Conservation (phyloP, 495 filamentous ascomycete species). For the Penicillium macrosclerotiorum region DNA sequence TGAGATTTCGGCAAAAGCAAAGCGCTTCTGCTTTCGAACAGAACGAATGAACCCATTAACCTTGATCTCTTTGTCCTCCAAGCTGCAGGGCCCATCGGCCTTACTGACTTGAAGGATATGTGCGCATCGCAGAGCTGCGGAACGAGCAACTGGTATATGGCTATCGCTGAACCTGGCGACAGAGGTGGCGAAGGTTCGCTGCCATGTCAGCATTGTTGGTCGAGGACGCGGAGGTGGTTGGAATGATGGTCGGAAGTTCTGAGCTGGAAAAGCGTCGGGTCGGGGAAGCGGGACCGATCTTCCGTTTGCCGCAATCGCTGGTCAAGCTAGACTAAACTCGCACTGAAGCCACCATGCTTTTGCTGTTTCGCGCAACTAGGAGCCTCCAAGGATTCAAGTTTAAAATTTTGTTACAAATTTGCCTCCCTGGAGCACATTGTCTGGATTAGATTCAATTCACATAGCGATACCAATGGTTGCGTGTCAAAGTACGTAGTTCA, state of each 20-base stretch:
- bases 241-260: conserved; percentile 20
- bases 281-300: neutral
- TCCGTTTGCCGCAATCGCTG: neutral
- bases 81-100: conserved; percentile 22
- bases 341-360: too few relatives aligned
- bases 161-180: conserved; percentile 31
- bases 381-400: too few relatives aligned
- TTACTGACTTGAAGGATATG: conserved; percentile 37
- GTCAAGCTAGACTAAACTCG: too few relatives aligned
- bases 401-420: too few relatives aligned
- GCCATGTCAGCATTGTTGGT: conserved; percentile 46
- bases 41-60: conserved; percentile 81
- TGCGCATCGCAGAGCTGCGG: conserved; percentile 33
- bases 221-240: conserved; percentile 13
- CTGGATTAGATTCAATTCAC: too few relatives aligned
- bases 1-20: conserved; percentile 78
- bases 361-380: too few relatives aligned
- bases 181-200: conserved; percentile 41
- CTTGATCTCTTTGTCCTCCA: conserved; percentile 48
- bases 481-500: too few relatives aligned
- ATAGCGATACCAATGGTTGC: too few relatives aligned
- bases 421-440: too few relatives aligned
- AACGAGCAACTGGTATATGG: conserved; percentile 10
- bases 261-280: conserved; percentile 19
- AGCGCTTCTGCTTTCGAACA: conserved; percentile 79